Conservation (phyloP, 176 grass and related monocot species). For the Thalia dealbata region DNA sequence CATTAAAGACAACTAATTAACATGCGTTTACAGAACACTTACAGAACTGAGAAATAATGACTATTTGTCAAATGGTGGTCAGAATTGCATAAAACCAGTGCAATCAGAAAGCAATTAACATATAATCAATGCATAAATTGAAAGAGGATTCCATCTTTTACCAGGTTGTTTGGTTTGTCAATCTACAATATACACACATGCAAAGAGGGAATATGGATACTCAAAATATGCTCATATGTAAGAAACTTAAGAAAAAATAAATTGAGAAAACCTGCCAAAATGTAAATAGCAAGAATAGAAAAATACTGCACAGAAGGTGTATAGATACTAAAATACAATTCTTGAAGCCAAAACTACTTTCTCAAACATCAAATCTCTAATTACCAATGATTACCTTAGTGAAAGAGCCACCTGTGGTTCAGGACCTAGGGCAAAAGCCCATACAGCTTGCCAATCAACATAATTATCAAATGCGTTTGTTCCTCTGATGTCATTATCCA, state of each 20-base stretch:
- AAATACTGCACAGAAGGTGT: neutral
- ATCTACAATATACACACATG: neutral
- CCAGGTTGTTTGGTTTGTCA: neutral
- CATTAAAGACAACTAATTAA: neutral
- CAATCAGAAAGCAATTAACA: neutral
- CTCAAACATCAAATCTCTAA: neutral
- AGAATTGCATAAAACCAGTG: neutral
- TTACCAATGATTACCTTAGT: conserved; percentile 40
- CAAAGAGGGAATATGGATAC: neutral
- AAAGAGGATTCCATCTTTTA: neutral
- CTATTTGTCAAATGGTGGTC: neutral
- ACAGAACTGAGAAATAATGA: neutral
- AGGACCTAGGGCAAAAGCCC: conserved; percentile 83
- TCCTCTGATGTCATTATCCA: conserved; percentile 34
- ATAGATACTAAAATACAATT: neutral
- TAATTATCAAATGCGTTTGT: conserved; percentile 27
- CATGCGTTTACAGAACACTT: neutral
- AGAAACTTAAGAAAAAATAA: neutral
- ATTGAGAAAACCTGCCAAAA: neutral
- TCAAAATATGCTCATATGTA: neutral
- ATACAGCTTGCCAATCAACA: conserved; percentile 92
- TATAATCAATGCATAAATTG: neutral
- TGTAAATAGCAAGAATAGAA: neutral
- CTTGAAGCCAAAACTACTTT: neutral
- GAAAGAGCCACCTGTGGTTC: conserved; percentile 79